Conservation (phyloP, 2,329 filamentous ascomycete genomes). For the Colletotrichum liaoningense region DNA sequence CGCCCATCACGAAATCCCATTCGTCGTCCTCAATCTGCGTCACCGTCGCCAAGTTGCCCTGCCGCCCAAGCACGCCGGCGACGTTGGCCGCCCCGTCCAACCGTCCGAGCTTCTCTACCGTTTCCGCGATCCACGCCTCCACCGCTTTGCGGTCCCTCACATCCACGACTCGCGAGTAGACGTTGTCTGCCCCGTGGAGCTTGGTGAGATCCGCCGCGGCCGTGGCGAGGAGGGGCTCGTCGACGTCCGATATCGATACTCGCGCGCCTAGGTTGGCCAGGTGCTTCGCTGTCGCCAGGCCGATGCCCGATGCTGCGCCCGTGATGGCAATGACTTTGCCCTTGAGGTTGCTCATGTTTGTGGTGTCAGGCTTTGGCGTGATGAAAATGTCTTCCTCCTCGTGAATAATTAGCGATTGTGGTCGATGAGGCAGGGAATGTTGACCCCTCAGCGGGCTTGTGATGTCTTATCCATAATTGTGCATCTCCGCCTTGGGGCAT, state of each 20-base stretch:
- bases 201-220: slow-evolving; percentile 16
- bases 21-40: slow-evolving; percentile 49
- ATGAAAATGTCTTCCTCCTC: no score
- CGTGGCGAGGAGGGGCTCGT: slow-evolving; percentile 44
- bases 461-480: neutral
- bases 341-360: slow-evolving; percentile 27
- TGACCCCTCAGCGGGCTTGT: neutral
- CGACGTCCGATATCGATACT: slow-evolving; percentile 61
- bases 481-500: neutral
- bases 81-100: slow-evolving; percentile 57
- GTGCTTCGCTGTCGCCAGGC: slow-evolving; percentile 56
- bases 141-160: slow-evolving; percentile 33
- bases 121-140: slow-evolving; percentile 44
- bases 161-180: slow-evolving; percentile 19
- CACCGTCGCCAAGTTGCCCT: slow-evolving; percentile 29
- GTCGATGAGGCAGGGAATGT: no score
- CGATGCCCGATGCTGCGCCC: slow-evolving; percentile 61
- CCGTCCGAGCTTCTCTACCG: slow-evolving; percentile 46
- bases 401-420: no score
- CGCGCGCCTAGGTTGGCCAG: slow-evolving; percentile 55
- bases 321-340: slow-evolving; percentile 60
- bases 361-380: neutral
- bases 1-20: slow-evolving; percentile 54
- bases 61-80: slow-evolving; percentile 39
- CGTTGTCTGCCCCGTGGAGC: slow-evolving; percentile 3